Evolutionary conservation across 1,139 yeast genomes (phyloP), one percentile per base, ranked within the genome.

Genomic region (Pneumocystis oryctolagi): DNA sequence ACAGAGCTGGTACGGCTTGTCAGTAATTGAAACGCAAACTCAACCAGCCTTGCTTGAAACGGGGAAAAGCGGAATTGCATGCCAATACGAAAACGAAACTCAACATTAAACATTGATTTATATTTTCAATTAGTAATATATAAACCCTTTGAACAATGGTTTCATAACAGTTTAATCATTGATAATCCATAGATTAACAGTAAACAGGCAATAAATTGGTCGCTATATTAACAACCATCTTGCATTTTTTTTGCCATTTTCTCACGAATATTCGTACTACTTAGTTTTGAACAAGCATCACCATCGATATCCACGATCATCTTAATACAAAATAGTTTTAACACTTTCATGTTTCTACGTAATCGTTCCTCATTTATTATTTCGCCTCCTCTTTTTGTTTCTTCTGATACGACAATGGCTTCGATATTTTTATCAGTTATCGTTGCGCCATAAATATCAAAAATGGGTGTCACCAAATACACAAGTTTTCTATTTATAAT

Each of bases 391-490:
- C 79, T 72, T 0, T 79, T 75, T 0, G 97, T 86, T 70, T 94
- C 98, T 58, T 82, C 78, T 68, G 96, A 87, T 6, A 92, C 83
- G 0, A 90, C 83, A 63, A 94, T 78, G 0, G 89, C 86, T 68
- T 89, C 86, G 58, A 94, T 88, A 56, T 83, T 84, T 30, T 79
- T 78, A 2, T 87, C 78, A n/a, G 80, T 79, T 0, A 90, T 96
- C 0, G 98, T 89, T 1, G 98, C 98, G 0, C 99, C 99, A 74
- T 95, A 89, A 0, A 90, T 80, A 72, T 94, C 98, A 65, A 83
- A 80, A 56, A 94, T 84, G 69, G 85, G 82, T 63, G 79, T 81
- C 30, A 81, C 72, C 34, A 80, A 79, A 2, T 80, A 70, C 0
- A 67, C 65, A 12, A 83, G 72, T 0, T 70, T 68, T 1, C 85